phyloP scores from a whole-genome alignment of 108 stramenopile species.

The Licmophora abbreviata region DNA sequence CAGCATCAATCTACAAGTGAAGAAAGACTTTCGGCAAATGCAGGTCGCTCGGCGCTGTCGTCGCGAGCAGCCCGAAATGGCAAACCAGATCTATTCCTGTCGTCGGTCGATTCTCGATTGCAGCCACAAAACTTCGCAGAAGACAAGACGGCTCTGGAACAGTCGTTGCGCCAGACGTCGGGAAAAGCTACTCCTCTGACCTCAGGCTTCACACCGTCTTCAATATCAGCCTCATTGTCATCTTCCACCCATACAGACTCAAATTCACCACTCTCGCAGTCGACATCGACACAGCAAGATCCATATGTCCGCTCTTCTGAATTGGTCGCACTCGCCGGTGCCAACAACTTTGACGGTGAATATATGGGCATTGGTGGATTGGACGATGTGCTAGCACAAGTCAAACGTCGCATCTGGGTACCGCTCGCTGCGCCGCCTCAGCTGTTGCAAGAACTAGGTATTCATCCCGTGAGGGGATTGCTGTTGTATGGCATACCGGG shows the following conservation, averaged over 20 bases:
- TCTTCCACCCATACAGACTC: slow-evolving; percentile 3
- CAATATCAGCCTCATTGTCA: neutral
- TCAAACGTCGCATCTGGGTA: slow-evolving; percentile 77
- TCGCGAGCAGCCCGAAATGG: slow-evolving; percentile 11
- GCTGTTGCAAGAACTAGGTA: slow-evolving; percentile 64
- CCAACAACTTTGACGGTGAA: slow-evolving; percentile 64
- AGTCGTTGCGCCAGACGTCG: slow-evolving; percentile 28
- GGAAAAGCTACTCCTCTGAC: neutral
- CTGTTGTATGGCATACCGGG: slow-evolving; percentile 71
- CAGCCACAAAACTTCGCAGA: slow-evolving; percentile 29
- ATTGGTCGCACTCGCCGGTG: slow-evolving; percentile 64
- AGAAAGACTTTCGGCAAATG: slow-evolving; percentile 7
- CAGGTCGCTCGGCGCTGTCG: slow-evolving; percentile 38
- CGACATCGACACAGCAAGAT: neutral
- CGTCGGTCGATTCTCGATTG: slow-evolving; percentile 8
- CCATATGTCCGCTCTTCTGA: slow-evolving; percentile 11
- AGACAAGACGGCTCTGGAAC: slow-evolving; percentile 29
- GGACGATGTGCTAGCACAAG: slow-evolving; percentile 66
- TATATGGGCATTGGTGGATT: slow-evolving; percentile 75
- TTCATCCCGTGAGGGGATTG: slow-evolving; percentile 70
- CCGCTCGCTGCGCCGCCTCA: slow-evolving; percentile 79
- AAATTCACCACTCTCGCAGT: too few species aligned
- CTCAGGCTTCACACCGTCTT: slow-evolving; percentile 1
- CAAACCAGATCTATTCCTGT: slow-evolving; percentile 39
- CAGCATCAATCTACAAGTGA: slow-evolving; percentile 7